Evolutionary conservation across 805 yeast genomes (phyloP).

Genomic region (Maudiozyma bulderi): DNA sequence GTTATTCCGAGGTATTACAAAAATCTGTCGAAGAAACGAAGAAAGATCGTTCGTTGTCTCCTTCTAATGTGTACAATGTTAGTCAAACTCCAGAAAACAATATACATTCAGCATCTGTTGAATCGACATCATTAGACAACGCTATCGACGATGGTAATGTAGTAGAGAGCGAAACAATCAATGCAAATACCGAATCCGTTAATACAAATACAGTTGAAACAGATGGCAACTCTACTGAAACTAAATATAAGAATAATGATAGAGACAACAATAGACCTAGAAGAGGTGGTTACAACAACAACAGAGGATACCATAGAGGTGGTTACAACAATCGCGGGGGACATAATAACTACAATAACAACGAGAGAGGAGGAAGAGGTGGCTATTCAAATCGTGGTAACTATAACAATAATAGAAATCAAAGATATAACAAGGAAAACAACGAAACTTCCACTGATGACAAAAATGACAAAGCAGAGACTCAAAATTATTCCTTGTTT

Average conservation of each 20-base stretch:
- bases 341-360: not conserved
- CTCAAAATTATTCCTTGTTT: slow-evolving; percentile 15
- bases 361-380: not conserved
- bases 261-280: not conserved
- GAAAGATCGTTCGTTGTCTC: slow-evolving; percentile 4
- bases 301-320: slow-evolving; percentile 7
- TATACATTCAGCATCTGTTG: not conserved
- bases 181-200: slow-evolving; percentile 54
- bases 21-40: slow-evolving; percentile 20
- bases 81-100: not conserved
- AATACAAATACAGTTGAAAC: not conserved
- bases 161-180: slow-evolving; percentile 25
- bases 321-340: slow-evolving; percentile 1
- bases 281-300: slow-evolving; percentile 7
- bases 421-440: not conserved
- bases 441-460: not conserved
- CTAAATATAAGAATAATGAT: not conserved
- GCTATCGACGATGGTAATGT: not conserved
- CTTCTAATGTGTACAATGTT: not conserved
- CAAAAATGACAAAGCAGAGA: not conserved
- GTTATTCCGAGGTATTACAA: slow-evolving; percentile 22
- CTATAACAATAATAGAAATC: not conserved
- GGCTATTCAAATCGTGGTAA: not conserved
- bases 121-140: not conserved
- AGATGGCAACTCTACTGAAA: not conserved